A percentile compares a stretch with the other conserved stretches of the same genome.
Evolutionary conservation across 2,329 filamentous ascomycete species (phyloP).

Genomic region (Nigrospora sphaerica): DNA sequence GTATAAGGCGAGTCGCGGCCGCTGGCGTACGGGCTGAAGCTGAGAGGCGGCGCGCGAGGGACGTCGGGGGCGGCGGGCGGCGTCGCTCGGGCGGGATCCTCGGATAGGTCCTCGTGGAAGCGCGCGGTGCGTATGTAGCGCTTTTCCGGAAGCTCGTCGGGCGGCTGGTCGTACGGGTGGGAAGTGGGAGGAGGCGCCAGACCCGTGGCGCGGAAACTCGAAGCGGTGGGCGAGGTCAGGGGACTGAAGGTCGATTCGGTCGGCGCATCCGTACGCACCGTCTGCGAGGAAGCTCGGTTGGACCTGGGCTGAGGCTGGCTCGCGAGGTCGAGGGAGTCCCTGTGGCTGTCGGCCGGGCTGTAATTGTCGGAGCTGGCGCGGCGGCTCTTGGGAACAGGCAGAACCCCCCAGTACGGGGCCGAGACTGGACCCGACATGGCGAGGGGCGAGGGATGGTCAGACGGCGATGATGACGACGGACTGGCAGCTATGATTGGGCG

Average conservation of each 20-base stretch:
- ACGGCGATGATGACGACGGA: neutral
- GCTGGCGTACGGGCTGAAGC: slow-evolving; percentile 43
- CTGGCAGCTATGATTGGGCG: slow-evolving; percentile 18
- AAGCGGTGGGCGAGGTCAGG: slow-evolving; percentile 45
- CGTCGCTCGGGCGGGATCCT: slow-evolving; percentile 25
- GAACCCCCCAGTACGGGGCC: slow-evolving; percentile 50
- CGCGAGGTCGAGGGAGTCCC: slow-evolving; percentile 25
- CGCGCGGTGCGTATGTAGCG: slow-evolving; percentile 33
- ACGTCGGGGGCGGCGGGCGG: slow-evolving; percentile 53
- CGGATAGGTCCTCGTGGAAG: slow-evolving; percentile 32
- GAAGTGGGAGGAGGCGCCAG: slow-evolving; percentile 55
- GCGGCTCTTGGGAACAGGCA: slow-evolving; percentile 42
- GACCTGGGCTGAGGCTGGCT: slow-evolving; percentile 34
- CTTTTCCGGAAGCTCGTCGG: slow-evolving; percentile 35
- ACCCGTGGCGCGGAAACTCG: slow-evolving; percentile 42
- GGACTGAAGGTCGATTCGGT: slow-evolving; percentile 54
- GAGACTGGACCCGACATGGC: slow-evolving; percentile 4
- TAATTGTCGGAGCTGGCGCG: slow-evolving; percentile 26
- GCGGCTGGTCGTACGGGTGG: slow-evolving; percentile 39
- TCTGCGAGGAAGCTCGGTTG: slow-evolving; percentile 49
- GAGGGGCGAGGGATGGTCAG: neutral
- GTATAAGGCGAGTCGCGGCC: slow-evolving; percentile 21
- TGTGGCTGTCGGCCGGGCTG: slow-evolving; percentile 20
- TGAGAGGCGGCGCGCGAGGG: slow-evolving; percentile 50
- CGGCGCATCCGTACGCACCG: slow-evolving; percentile 44